Conservation (phyloP, 2,329 filamentous ascomycete genomes). For the Penicillium aurantiogriseum region DNA sequence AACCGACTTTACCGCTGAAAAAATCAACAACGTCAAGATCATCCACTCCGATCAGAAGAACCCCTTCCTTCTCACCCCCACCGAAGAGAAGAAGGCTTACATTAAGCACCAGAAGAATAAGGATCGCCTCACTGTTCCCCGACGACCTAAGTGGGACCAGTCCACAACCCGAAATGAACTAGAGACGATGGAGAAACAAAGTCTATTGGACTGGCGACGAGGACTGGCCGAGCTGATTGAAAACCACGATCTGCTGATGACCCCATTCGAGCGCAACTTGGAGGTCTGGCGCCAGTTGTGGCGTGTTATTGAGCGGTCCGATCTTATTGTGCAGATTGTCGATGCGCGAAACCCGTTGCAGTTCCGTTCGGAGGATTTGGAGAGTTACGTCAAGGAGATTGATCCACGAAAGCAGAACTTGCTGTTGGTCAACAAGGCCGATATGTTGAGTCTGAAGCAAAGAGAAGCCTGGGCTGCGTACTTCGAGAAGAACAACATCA, state of each 20-base stretch:
- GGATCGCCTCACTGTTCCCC: conserved; percentile 77
- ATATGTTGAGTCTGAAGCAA: conserved; percentile 94
- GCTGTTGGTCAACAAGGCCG: conserved; percentile 94
- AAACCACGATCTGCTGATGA: conserved; percentile 92
- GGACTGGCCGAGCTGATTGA: conserved; percentile 91
- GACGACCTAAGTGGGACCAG: conserved; percentile 84
- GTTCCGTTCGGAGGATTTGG: conserved; percentile 91
- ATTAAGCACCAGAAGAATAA: conserved; percentile 82
- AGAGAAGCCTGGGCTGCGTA: conserved; percentile 81
- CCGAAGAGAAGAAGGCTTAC: conserved; percentile 74
- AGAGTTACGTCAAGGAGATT: conserved; percentile 90
- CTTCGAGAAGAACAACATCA: conserved; percentile 75
- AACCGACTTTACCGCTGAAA: conserved; percentile 97
- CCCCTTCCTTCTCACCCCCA: conserved; percentile 81
- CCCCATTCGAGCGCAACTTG: conserved; percentile 92
- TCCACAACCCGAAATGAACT: conserved; percentile 80
- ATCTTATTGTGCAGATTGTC: conserved; percentile 95
- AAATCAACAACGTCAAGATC: conserved; percentile 98
- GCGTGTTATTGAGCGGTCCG: conserved; percentile 95
- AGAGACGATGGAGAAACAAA: conserved; percentile 74
- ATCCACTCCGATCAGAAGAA: conserved; percentile 97
- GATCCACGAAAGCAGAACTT: conserved; percentile 85
- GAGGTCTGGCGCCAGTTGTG: conserved; percentile 98
- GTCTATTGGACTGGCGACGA: conserved; percentile 82
- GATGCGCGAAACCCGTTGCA: conserved; percentile 92